These are phyloP conservation scores for Puccinia triticina DNA, from an alignment of 1,284 basidiomycete species.

Conservation along the genomic window DNA sequence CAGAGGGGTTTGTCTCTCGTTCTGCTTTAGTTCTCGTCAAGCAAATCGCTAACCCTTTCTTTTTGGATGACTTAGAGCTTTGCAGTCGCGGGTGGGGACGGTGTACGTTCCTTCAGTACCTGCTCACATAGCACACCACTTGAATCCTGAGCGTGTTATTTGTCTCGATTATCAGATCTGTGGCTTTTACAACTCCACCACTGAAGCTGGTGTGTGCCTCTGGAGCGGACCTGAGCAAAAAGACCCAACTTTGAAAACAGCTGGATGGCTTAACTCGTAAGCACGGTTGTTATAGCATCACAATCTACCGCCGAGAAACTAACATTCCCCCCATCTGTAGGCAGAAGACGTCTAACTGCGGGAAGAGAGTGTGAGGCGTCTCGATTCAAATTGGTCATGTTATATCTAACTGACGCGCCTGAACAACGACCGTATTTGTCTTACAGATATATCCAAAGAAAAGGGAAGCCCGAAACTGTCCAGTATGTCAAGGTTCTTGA, in stretches of 20 bases:
- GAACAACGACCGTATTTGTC: not conserved
- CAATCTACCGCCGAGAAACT: not conserved
- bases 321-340: not conserved
- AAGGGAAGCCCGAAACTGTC: conserved; percentile 27
- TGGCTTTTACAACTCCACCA: conserved; percentile 22
- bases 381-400: not conserved
- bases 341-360: conserved; percentile 2
- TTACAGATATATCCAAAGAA: conserved; percentile 37
- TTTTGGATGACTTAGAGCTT: not conserved
- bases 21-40: not conserved
- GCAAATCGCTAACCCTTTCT: not conserved
- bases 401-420: not conserved
- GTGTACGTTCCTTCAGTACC: conserved; percentile 21
- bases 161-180: conserved; percentile 6
- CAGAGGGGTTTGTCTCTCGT: not conserved
- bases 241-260: not conserved
- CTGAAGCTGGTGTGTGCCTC: conserved; percentile 14
- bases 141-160: not conserved
- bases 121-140: not conserved
- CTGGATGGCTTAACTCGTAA: conserved; percentile 42
- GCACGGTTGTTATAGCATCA: not conserved
- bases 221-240: conserved; percentile 15
- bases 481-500: conserved; percentile 11
- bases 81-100: not conserved
- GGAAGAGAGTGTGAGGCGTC: conserved; percentile 27